Conservation (phyloP, 495 filamentous ascomycete species). For the Xylaria scruposa region DNA sequence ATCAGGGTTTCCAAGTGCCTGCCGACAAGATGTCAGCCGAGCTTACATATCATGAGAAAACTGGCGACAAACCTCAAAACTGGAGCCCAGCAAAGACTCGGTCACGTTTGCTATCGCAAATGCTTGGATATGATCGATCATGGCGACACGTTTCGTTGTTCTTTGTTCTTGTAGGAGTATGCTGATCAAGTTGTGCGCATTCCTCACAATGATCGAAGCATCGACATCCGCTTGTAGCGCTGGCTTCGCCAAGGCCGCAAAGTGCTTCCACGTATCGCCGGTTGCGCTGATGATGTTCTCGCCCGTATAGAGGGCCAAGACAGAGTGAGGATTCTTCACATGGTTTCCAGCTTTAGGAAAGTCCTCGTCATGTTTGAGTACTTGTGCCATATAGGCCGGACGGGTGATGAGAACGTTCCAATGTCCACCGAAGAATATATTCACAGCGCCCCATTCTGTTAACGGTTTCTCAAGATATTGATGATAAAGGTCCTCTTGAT, state of each 20-base stretch:
- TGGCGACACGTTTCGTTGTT: not conserved
- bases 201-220: constrained; percentile 22
- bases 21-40: not conserved
- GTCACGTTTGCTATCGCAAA: constrained; percentile 30
- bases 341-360: constrained; percentile 55
- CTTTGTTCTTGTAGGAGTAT: not conserved
- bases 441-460: constrained; percentile 50
- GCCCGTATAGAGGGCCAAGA: constrained; percentile 46
- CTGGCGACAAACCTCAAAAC: constrained; percentile 23
- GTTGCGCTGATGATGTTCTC: constrained; percentile 46
- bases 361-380: constrained; percentile 55
- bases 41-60: not conserved
- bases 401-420: constrained; percentile 24
- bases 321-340: constrained; percentile 54
- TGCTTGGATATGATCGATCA: not conserved
- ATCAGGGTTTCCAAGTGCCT: constrained; percentile 12
- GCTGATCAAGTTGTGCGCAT: constrained; percentile 27
- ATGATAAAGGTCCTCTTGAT: constrained; percentile 40
- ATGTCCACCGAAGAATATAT: constrained; percentile 41
- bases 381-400: constrained; percentile 50
- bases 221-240: constrained; percentile 41
- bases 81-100: constrained; percentile 26
- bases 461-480: constrained; percentile 41
- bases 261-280: constrained; percentile 46
- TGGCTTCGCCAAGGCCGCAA: constrained; percentile 48